These are phyloP conservation scores for Xylaria flabelliformis DNA, from an alignment of 495 filamentous ascomycete species.

Conservation along the genomic window DNA sequence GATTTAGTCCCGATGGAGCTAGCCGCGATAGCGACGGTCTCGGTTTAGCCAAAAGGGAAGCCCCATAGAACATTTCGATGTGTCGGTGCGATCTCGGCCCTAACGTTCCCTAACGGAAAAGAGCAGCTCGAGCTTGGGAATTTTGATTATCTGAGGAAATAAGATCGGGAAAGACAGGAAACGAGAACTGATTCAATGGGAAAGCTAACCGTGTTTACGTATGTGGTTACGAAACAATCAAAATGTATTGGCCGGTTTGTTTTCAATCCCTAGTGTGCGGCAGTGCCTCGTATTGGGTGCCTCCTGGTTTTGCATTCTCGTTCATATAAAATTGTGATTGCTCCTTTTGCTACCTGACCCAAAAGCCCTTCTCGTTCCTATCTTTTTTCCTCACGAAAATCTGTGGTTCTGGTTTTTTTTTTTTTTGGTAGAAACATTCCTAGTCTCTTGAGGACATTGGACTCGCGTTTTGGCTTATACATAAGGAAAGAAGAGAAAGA, in stretches of 20 bases:
- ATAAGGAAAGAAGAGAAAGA: not conserved
- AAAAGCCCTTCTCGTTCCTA: not conserved
- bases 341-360: not conserved
- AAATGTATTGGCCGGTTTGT: slow-evolving; percentile 9
- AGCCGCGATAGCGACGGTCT: not conserved
- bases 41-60: slow-evolving; percentile 23
- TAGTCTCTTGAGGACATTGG: not conserved
- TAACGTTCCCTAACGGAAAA: slow-evolving; percentile 19
- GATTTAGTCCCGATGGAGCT: not conserved
- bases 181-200: not conserved
- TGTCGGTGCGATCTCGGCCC: slow-evolving; percentile 25
- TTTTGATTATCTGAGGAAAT: slow-evolving; percentile 15
- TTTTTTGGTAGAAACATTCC: not conserved
- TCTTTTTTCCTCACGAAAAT: not conserved
- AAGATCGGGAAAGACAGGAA: slow-evolving; percentile 20
- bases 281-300: slow-evolving; percentile 1
- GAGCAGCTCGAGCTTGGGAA: not conserved
- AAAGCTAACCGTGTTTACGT: slow-evolving; percentile 3
- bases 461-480: not conserved
- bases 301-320: slow-evolving; percentile 14
- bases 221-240: slow-evolving; percentile 11
- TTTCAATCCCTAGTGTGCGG: not conserved
- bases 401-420: not conserved
- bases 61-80: slow-evolving; percentile 22
- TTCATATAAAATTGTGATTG: slow-evolving; percentile 23